Conservation (phyloP, 2,329 filamentous ascomycete species). For the Aspergillus tubingensis region DNA sequence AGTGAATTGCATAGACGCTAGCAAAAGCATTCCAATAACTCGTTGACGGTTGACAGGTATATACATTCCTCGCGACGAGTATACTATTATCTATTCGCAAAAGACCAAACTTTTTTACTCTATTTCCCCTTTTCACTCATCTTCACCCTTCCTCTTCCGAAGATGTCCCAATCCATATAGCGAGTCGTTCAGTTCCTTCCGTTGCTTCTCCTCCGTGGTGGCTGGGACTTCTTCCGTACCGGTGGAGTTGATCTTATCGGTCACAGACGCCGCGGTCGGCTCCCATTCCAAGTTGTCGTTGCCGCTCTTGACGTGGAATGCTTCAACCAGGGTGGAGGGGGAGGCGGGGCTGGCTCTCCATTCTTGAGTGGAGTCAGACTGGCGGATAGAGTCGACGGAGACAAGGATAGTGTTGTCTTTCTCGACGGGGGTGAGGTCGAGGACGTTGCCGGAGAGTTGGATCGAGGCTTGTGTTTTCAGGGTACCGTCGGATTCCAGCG, state of each 20-base stretch:
- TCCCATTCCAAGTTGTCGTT: conserved; percentile 30
- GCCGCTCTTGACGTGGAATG: conserved; percentile 27
- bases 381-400: conserved; percentile 57
- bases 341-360: conserved; percentile 29
- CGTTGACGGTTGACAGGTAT: neutral
- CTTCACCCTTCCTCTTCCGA: conserved; percentile 37
- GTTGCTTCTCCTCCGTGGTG: conserved; percentile 31
- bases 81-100: neutral
- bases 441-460: conserved; percentile 64
- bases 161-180: conserved; percentile 45
- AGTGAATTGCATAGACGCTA: neutral
- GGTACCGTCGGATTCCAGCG: conserved; percentile 52
- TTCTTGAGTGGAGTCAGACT: conserved; percentile 51
- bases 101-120: neutral
- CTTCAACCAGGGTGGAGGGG: conserved; percentile 32
- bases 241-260: conserved; percentile 30
- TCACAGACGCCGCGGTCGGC: conserved; percentile 22
- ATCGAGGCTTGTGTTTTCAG: conserved; percentile 57
- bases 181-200: conserved; percentile 36
- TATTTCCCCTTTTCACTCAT: conserved; percentile 22
- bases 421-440: conserved; percentile 53
- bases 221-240: conserved; percentile 32
- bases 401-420: conserved; percentile 44
- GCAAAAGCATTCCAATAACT: neutral
- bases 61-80: neutral